Evolutionary conservation across 331 rosid species (phyloP).

Genomic region (Telfairia occidentalis): DNA sequence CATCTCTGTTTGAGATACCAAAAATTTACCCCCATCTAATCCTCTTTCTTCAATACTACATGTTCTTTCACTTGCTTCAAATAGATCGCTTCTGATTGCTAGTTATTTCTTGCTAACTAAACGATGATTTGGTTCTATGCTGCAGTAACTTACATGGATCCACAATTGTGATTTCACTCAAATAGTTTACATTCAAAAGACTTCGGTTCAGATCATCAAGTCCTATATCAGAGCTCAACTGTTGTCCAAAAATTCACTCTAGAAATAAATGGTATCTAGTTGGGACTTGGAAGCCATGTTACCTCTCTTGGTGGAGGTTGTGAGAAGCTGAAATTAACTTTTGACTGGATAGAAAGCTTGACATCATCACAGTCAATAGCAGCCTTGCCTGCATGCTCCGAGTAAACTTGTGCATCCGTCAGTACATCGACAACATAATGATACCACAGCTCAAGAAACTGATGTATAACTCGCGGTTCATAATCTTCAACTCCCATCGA

Average conservation of each 20-base stretch:
- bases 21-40: neutral
- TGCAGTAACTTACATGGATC: neutral
- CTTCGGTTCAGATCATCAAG: neutral
- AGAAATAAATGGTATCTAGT: neutral
- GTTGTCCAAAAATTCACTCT: neutral
- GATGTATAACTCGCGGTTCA: slow-evolving; percentile 72
- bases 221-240: neutral
- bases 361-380: slow-evolving; percentile 70
- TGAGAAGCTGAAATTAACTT: slow-evolving; percentile 81
- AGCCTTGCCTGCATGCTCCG: slow-evolving; percentile 77
- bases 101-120: neutral
- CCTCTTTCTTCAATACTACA: neutral
- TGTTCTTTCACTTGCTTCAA: neutral
- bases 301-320: slow-evolving; percentile 97
- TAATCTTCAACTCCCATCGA: slow-evolving; percentile 93
- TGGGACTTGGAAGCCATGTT: slow-evolving; percentile 6
- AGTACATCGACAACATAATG: slow-evolving; percentile 70
- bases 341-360: slow-evolving; percentile 84
- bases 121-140: neutral
- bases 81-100: neutral
- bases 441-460: slow-evolving; percentile 83
- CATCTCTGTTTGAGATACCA: neutral
- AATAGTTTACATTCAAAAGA: neutral
- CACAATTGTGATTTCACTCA: neutral
- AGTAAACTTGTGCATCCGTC: slow-evolving; percentile 75